A percentile compares a stretch with the other conserved stretches of the same genome.
These are phyloP conservation scores for Chalciporus piperatus DNA, from an alignment of 768 basidiomycete species.

Conservation along the genomic window DNA sequence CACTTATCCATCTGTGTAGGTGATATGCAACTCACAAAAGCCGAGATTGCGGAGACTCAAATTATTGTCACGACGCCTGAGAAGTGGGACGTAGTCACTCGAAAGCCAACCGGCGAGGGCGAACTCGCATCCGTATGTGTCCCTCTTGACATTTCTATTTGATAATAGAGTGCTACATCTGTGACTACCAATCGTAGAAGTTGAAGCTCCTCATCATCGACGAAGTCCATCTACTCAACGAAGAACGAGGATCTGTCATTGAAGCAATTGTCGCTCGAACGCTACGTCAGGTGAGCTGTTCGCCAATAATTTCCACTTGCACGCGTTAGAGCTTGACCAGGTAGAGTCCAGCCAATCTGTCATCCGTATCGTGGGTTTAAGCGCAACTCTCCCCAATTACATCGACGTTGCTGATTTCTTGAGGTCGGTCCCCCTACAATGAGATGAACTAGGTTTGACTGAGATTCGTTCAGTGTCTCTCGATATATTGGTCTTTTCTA, in stretches of 20 bases:
- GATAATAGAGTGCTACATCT: background rate
- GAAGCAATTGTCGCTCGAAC: conserved; percentile 98
- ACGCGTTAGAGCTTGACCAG: conserved; percentile 35
- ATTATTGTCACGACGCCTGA: conserved; percentile 99
- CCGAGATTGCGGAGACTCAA: conserved; percentile 92
- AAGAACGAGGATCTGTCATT: conserved; percentile 97
- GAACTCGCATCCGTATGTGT: conserved; percentile 84
- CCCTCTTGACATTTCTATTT: background rate
- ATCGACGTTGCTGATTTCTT: conserved; percentile 94
- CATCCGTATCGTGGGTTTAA: conserved; percentile 93
- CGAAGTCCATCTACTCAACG: conserved; percentile 95
- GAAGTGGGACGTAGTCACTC: conserved; percentile 99
- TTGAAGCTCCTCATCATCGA: conserved; percentile 95
- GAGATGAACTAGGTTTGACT: background rate
- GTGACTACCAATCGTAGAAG: conserved; percentile 47
- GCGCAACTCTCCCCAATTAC: conserved; percentile 96
- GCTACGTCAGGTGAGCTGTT: conserved; percentile 66
- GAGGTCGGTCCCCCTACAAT: conserved; percentile 46
- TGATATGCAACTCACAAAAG: conserved; percentile 96
- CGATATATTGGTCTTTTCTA: conserved; percentile 87
- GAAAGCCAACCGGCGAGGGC: conserved; percentile 95
- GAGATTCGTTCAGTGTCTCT: conserved; percentile 63
- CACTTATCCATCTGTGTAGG: conserved; percentile 32
- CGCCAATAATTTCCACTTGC: background rate
- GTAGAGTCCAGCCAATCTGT: conserved; percentile 96